A percentile compares a stretch with the other conserved stretches of the same genome.
Conservation (phyloP, 768 basidiomycete species). For the Clitopilus passeckerianus region DNA sequence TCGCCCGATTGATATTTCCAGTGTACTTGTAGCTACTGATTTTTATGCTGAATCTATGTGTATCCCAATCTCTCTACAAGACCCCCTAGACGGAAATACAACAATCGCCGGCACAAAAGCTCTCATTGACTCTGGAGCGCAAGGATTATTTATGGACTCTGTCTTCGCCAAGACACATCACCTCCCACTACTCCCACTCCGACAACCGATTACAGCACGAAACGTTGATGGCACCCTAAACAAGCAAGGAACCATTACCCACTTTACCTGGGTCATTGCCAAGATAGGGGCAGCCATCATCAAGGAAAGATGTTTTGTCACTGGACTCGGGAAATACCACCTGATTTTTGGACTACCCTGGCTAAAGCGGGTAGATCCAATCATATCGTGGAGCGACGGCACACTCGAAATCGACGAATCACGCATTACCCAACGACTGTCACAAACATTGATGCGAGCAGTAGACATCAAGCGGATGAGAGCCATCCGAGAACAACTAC, state of each 20-base stretch:
- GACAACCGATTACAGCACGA: background rate
- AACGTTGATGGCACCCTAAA: background rate
- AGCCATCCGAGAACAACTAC: background rate
- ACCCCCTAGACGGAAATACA: background rate
- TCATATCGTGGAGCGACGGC: background rate
- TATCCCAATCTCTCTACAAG: background rate
- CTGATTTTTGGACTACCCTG: background rate
- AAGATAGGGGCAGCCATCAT: background rate
- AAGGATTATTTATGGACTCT: background rate
- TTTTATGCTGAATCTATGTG: background rate
- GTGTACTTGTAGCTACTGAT: background rate
- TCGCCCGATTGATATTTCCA: background rate
- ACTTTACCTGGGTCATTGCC: background rate
- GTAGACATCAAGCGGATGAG: background rate
- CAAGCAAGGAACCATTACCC: background rate
- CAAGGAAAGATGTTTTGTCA: background rate
- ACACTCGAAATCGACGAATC: background rate
- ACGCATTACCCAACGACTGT: background rate
- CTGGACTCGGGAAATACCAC: background rate
- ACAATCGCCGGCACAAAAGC: background rate
- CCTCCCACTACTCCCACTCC: background rate
- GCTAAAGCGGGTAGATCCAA: background rate
- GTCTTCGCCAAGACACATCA: background rate
- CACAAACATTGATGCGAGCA: background rate
- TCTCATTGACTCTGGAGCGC: background rate